A percentile compares a stretch with the other conserved stretches of the same genome.
phyloP scores from a whole-genome alignment of 2,329 filamentous ascomycete species.

The Talaromyces sp. region DNA sequence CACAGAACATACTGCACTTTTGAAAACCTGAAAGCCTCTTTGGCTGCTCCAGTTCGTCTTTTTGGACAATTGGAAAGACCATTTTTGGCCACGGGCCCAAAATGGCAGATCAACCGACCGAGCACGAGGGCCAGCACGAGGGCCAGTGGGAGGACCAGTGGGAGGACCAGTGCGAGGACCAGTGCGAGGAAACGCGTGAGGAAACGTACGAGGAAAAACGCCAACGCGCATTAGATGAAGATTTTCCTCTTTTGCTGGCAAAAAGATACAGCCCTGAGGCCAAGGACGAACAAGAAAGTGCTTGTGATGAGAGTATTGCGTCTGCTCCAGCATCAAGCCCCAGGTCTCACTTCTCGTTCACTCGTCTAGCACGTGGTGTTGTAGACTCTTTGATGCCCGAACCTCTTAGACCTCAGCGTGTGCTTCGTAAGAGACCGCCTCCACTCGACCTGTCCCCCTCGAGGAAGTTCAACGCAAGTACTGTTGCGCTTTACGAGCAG shows the following conservation, averaged over 20 bases:
- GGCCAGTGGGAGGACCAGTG: not conserved
- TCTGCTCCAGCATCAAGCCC: not conserved
- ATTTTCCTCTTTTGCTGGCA: conserved; percentile 5
- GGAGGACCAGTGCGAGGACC: not conserved
- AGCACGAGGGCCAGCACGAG: not conserved
- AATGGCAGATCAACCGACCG: not conserved
- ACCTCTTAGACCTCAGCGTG: conserved; percentile 3
- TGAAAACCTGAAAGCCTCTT: not conserved
- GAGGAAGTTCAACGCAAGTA: not conserved
- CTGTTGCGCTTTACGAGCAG: not conserved
- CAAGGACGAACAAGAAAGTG: not conserved
- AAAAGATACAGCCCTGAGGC: conserved; percentile 1
- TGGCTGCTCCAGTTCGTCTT: not conserved
- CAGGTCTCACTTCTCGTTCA: conserved; percentile 3
- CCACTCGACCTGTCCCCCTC: not conserved
- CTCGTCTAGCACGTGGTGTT: conserved; percentile 4
- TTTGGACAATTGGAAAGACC: not conserved
- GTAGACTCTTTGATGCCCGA: conserved; percentile 9
- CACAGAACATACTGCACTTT: not conserved
- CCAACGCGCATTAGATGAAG: not conserved
- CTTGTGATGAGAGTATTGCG: not conserved
- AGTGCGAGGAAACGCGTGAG: not conserved
- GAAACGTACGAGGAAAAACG: not conserved
- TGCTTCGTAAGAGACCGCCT: not conserved
- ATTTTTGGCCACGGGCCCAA: not conserved